Percentiles rank a stretch among this genome's conserved stretches.
These are phyloP conservation scores for Halophytophthora batemanensis DNA, from an alignment of 352 stramenopile genomes.

Conservation along the genomic window DNA sequence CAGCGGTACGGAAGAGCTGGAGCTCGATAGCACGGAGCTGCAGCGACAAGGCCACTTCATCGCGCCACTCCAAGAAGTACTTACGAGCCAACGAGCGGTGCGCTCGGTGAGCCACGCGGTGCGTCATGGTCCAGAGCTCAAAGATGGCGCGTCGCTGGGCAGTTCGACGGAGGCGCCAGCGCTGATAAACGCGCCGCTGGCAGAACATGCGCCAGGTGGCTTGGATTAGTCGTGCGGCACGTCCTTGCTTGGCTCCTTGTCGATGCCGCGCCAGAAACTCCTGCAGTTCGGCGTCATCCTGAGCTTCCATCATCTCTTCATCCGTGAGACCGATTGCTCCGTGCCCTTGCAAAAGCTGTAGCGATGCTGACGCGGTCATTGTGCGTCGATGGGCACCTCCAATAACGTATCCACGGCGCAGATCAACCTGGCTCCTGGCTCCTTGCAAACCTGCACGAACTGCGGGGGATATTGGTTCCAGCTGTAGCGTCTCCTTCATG, in stretches of 20 bases:
- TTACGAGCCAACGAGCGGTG: constrained; percentile 30
- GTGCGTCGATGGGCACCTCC: not conserved
- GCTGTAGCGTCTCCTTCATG: constrained; percentile 14
- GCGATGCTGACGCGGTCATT: constrained; percentile 11
- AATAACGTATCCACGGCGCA: not conserved
- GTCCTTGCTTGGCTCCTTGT: constrained; percentile 16
- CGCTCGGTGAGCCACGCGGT: constrained; percentile 34
- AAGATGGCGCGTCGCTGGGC: constrained; percentile 32
- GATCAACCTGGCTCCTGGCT: constrained; percentile 8
- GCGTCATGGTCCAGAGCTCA: constrained; percentile 45
- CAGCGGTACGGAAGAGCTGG: constrained; percentile 51
- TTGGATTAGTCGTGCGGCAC: constrained; percentile 42
- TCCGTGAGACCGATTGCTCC: not conserved
- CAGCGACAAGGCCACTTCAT: constrained; percentile 40
- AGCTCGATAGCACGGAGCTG: constrained; percentile 62
- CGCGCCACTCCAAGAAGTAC: constrained; percentile 42
- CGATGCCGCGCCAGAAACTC: constrained; percentile 14
- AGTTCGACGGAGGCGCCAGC: constrained; percentile 40
- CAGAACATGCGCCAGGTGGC: constrained; percentile 53
- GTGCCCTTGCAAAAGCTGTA: constrained; percentile 12
- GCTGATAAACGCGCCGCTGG: constrained; percentile 31
- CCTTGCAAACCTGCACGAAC: constrained; percentile 9
- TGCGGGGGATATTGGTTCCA: constrained; percentile 8
- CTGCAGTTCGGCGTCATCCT: constrained; percentile 25
- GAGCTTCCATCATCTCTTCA: constrained; percentile 21